These are phyloP conservation scores for Dioscorea dumetorum DNA, from an alignment of 106 monocot genomes.

Conservation along the genomic window DNA sequence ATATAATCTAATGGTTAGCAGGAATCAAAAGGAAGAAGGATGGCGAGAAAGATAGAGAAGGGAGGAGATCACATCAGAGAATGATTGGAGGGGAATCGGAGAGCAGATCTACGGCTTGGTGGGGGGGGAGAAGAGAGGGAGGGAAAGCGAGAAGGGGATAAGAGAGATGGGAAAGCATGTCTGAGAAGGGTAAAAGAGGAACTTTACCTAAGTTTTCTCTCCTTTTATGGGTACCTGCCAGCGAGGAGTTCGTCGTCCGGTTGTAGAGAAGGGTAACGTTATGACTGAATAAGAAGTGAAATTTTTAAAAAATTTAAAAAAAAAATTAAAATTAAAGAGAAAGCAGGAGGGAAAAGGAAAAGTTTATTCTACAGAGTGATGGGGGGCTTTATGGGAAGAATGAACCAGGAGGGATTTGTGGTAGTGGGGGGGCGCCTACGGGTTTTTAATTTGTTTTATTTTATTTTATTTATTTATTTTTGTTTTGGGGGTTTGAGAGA, in stretches of 20 bases:
- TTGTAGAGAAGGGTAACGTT: conserved; percentile 3
- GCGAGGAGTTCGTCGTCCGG: conserved; percentile 28
- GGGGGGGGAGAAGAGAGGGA: neutral
- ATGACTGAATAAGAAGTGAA: neutral
- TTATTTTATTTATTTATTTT: no score
- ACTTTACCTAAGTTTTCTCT: conserved; percentile 8
- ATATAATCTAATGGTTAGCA: conserved; percentile 21
- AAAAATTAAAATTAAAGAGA: no score
- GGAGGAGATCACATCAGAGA: conserved; percentile 1
- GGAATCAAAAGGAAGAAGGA: neutral
- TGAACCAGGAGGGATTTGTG: no score
- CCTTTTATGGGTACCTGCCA: conserved; percentile 11
- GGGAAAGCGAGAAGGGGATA: neutral
- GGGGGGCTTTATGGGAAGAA: no score
- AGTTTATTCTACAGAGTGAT: no score
- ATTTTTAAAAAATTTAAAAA: no score
- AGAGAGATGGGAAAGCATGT: neutral
- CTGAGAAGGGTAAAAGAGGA: neutral
- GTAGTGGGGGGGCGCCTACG: no score
- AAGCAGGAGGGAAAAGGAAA: no score
- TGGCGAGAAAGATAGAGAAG: neutral
- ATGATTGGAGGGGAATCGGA: neutral
- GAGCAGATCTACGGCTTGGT: conserved; percentile 30
- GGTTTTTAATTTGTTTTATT: no score
- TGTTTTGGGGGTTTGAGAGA: no score